phyloP scores from a whole-genome alignment of 192 early-diverging fungal genomes.

The Linnemannia schmuckeri region DNA sequence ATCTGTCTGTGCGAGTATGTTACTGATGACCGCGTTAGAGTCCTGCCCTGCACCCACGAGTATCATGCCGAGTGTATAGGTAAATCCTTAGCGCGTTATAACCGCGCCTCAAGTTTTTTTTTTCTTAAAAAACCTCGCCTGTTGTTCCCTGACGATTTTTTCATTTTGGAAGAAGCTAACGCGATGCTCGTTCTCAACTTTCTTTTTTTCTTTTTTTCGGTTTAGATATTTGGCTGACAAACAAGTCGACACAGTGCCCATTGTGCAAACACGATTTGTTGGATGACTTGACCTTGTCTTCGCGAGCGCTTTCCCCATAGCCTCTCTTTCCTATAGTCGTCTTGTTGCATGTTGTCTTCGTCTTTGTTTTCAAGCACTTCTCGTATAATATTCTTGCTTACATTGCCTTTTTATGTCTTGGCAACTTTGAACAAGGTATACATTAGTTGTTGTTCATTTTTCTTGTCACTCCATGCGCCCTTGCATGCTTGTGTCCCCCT shows the following conservation, averaged over 20 bases:
- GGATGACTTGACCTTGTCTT: neutral
- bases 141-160: too few species aligned
- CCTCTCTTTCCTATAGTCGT: neutral
- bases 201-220: neutral
- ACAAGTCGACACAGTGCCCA: slow-evolving; percentile 48
- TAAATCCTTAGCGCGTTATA: neutral
- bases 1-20: slow-evolving; percentile 38
- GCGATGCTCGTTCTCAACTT: too few species aligned
- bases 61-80: slow-evolving; percentile 47
- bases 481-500: neutral
- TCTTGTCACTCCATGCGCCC: neutral
- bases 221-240: slow-evolving; percentile 44
- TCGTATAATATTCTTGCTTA: too few species aligned
- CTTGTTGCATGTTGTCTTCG: neutral
- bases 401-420: too few species aligned
- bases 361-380: neutral
- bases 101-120: too few species aligned
- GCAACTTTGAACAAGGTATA: neutral
- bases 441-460: neutral
- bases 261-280: slow-evolving; percentile 42
- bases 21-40: slow-evolving; percentile 18
- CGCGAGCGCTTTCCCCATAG: neutral
- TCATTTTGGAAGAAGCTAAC: too few species aligned
- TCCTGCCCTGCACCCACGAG: slow-evolving; percentile 41
- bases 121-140: too few species aligned